These are phyloP conservation scores for Xylaria digitata DNA, from an alignment of 2,329 filamentous ascomycete species.

Conservation along the genomic window DNA sequence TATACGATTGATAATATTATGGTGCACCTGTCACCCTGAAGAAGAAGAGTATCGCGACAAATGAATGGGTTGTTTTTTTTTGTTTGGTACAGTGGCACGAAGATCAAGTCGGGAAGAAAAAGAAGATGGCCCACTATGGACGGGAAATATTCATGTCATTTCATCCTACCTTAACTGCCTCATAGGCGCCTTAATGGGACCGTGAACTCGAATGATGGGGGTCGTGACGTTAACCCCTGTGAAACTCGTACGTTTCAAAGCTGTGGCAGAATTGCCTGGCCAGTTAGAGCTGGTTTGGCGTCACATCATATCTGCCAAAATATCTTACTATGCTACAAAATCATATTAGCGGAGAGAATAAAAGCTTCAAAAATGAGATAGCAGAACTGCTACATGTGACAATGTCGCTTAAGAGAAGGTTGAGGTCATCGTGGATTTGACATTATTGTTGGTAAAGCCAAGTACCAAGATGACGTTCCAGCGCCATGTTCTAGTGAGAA, in stretches of 20 bases:
- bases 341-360: too few relatives aligned
- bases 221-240: constrained; percentile 40
- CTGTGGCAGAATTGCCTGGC: constrained; percentile 57
- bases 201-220: constrained; percentile 34
- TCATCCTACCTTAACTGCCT: constrained; percentile 3
- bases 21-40: constrained; percentile 40
- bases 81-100: constrained; percentile 24
- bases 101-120: constrained; percentile 33
- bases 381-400: background rate
- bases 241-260: constrained; percentile 59
- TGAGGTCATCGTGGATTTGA: background rate
- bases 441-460: background rate
- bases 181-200: constrained; percentile 22
- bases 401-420: background rate
- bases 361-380: background rate
- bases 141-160: constrained; percentile 9
- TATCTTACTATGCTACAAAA: background rate
- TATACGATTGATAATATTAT: constrained; percentile 31
- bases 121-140: constrained; percentile 5
- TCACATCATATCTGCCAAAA: constrained; percentile 29
- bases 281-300: constrained; percentile 42
- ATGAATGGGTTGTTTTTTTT: constrained; percentile 8
- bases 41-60: constrained; percentile 26
- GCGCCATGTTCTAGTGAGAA: background rate
- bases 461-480: background rate